Evolutionary conservation across 2,329 filamentous ascomycete species (phyloP), one percentile per base, ranked within the genome.

Genomic region (Macroventuria anomochaeta): DNA sequence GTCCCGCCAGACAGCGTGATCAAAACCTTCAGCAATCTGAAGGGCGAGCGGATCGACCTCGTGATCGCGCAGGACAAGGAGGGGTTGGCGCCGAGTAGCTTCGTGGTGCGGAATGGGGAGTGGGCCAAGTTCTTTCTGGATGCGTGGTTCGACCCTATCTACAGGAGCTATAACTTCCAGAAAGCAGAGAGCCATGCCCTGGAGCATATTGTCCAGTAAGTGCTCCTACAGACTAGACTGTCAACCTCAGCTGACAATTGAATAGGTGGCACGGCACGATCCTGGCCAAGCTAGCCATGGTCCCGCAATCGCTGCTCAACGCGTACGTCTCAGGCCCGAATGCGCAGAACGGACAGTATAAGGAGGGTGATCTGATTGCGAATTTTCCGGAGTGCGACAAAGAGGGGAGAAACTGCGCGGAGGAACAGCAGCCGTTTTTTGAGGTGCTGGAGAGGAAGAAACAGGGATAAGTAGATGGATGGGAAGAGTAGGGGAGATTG

Each of bases 1-100:
- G 93, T 97, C 7, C 95, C 93, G 2, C 95, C 96, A 0, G 91
- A 97, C 76, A 96, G 91, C 77, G 93, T 99, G 65, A 97, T 99
- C 78, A 93, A 90, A 80, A 97, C 96, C 0, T 96, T 96, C 71
- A 80, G 84, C 13, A 88, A 96, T 69, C 79, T 96, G n/a, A 86
- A 85, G 58, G 88, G 87, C 29, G 81, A 89, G 37, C 84, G 92
- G 50, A 86, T 96, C 34, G 90, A 96, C 61, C 80, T 97, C 12
- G 83, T 97, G 32, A 74, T 97, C 31, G 89, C 90, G 6, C 92
- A 97, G 76, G 95, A 99, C 70, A 84, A 83, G 40, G 88, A 90
- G 29, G 93, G 93, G 5, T 72, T 99, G 46, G 85, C 86, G 21
- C 83, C 87, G 13, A 86, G 85, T 10, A 96, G 91, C 75, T 88